These are phyloP conservation scores for Phlegmacium glaucopus DNA, from an alignment of 768 basidiomycete species.

Conservation along the genomic window DNA sequence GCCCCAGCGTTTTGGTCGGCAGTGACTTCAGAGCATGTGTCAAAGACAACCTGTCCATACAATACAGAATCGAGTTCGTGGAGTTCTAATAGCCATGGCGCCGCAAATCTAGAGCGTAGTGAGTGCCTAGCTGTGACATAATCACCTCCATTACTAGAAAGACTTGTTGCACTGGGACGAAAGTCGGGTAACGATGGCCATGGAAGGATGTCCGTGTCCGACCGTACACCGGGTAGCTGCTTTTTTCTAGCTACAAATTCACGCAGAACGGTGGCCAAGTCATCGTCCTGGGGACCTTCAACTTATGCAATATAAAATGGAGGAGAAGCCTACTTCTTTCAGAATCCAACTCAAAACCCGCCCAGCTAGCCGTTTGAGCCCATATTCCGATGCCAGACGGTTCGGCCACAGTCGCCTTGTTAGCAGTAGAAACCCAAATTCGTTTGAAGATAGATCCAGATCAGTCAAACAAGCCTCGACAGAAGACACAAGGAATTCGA, in stretches of 20 bases:
- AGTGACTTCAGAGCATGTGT: conserved; percentile 47
- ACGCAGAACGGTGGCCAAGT: conserved; percentile 61
- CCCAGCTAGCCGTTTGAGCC: conserved; percentile 55
- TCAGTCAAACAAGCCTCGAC: conserved; percentile 71
- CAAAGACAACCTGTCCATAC: conserved; percentile 54
- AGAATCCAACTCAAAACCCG: conserved; percentile 68
- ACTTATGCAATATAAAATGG: not conserved
- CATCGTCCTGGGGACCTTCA: conserved; percentile 46
- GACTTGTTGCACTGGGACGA: conserved; percentile 34
- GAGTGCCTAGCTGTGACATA: conserved; percentile 60
- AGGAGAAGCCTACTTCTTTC: conserved; percentile 50
- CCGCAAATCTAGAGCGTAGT: conserved; percentile 53
- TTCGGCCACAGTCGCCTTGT: conserved; percentile 71
- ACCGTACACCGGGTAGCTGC: conserved; percentile 62
- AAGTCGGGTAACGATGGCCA: conserved; percentile 50
- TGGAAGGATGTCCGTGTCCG: conserved; percentile 35
- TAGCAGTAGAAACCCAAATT: conserved; percentile 70
- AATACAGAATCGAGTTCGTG: conserved; percentile 55
- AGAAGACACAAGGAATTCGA: conserved; percentile 68
- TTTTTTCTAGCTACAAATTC: conserved; percentile 60
- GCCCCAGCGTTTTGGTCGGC: conserved; percentile 9
- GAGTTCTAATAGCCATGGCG: conserved; percentile 67
- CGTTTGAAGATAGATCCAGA: conserved; percentile 70
- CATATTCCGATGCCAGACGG: conserved; percentile 69
- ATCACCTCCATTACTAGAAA: conserved; percentile 61